Base-by-base conservation (phyloP, 768 basidiomycete species). In the Rhizopogon sp. region DNA sequence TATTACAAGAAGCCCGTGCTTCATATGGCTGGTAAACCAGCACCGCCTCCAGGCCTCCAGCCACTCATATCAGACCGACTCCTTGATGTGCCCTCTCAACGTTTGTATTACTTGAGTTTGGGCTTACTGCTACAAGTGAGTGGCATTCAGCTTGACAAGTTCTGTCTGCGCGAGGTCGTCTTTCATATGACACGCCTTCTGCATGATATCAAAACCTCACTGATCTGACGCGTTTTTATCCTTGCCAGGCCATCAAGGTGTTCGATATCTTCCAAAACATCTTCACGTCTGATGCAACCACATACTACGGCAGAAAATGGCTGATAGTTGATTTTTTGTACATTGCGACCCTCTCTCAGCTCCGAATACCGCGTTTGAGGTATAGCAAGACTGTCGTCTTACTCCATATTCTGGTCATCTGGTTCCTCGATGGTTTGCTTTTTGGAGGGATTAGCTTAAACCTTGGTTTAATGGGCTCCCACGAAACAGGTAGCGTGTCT, bases 61-160 rank as follows among this genome's bases (percentile, higher is more conserved):
- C 78, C 91, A 41, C 74, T 88, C 39, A 84, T 96, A 50, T 81
- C 91, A 31, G 87, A 90, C 68, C 79, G 76, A 54, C 84, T 83
- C 64, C 60, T 93, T 31, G 88, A 90, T 64, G 74, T 84, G 5
- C 88, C 90, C 20, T 85, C 90, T 14, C 90, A 93, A 66, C 78
- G 93, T 49, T 78, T 90, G 6, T 91, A 94, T 63, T 79, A 80
- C 58, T 75, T 91, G 43, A 88, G 90, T 57, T 70, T 93, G 25
- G 88, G 86, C 7, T 79, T 85, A 40, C 75, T 93, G 2, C 76
- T 89, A 35, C 92, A 94, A 79, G 92, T 88, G 58, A 53, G 78
- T 60, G 17, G 14, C 47, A 20, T 49, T 25, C 35, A 25, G 20
- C 0, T 37, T 49, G 9, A 8, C 17, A 49, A 25, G 14, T 49